Evolutionary conservation across 768 basidiomycete genomes (phyloP).

Genomic region (Boletus sensibilis): DNA sequence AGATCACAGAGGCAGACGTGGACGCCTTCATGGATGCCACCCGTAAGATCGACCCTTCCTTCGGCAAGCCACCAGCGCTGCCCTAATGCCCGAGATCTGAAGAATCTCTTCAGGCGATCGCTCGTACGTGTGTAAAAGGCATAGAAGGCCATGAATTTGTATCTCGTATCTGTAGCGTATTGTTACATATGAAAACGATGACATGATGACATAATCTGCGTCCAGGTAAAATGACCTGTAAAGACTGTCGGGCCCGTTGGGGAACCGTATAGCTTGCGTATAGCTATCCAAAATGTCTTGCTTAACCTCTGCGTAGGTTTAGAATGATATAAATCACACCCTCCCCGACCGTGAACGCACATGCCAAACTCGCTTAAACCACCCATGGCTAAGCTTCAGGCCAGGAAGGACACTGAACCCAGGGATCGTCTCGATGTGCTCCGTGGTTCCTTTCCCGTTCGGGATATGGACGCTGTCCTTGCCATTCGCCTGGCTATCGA

Average conservation of each 20-base stretch:
- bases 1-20: slow-evolving; percentile 76
- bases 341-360: slow-evolving; percentile 25
- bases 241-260: not conserved
- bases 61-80: slow-evolving; percentile 36
- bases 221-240: slow-evolving; percentile 3
- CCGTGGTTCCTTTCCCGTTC: slow-evolving; percentile 14
- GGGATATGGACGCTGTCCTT: not conserved
- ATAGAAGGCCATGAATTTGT: slow-evolving; percentile 8
- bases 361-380: slow-evolving; percentile 37
- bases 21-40: slow-evolving; percentile 75
- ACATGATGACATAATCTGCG: slow-evolving; percentile 2
- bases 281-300: not conserved
- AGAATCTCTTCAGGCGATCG: not conserved
- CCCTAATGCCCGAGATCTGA: not conserved
- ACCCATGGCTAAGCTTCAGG: slow-evolving; percentile 26
- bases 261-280: not conserved
- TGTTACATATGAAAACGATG: not conserved
- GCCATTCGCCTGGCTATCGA: not conserved
- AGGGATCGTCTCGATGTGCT: slow-evolving; percentile 22
- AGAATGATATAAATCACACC: slow-evolving; percentile 16
- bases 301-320: not conserved
- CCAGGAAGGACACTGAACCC: slow-evolving; percentile 22
- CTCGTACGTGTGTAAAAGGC: not conserved
- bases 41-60: slow-evolving; percentile 68
- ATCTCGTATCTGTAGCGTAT: slow-evolving; percentile 1